These are phyloP conservation scores for Peronosclerospora sorghi DNA, from an alignment of 352 stramenopile species.

Conservation along the genomic window DNA sequence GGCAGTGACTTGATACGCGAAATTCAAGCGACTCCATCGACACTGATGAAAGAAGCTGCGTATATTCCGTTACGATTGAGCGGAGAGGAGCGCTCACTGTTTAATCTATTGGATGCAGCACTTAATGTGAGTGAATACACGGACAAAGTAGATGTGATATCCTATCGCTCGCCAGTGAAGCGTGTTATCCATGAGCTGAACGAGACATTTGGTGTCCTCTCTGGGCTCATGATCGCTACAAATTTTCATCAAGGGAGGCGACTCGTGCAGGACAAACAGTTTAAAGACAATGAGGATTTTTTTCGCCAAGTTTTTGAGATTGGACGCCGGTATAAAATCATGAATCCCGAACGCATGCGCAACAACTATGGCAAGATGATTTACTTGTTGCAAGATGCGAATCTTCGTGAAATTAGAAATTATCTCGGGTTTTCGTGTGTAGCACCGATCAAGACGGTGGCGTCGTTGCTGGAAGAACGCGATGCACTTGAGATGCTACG, in stretches of 20 bases:
- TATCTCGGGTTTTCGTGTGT: slow-evolving; percentile 74
- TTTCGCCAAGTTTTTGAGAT: slow-evolving; percentile 85
- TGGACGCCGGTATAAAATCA: slow-evolving; percentile 90
- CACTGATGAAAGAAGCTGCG: slow-evolving; percentile 25
- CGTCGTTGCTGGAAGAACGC: slow-evolving; percentile 53
- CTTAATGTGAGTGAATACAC: slow-evolving; percentile 88
- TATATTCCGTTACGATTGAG: slow-evolving; percentile 65
- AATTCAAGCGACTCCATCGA: slow-evolving; percentile 16
- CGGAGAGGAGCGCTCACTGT: slow-evolving; percentile 53
- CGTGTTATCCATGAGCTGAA: slow-evolving; percentile 63
- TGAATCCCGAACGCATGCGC: slow-evolving; percentile 87
- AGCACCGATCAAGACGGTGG: slow-evolving; percentile 60
- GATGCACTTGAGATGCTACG: slow-evolving; percentile 55
- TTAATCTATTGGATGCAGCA: slow-evolving; percentile 68
- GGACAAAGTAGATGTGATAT: slow-evolving; percentile 86
- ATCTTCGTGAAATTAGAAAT: slow-evolving; percentile 55
- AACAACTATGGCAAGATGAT: slow-evolving; percentile 93
- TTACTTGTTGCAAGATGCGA: slow-evolving; percentile 88
- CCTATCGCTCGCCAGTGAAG: slow-evolving; percentile 55
- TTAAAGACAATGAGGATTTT: slow-evolving; percentile 68
- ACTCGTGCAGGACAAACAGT: slow-evolving; percentile 46
- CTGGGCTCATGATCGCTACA: slow-evolving; percentile 43
- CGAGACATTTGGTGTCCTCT: slow-evolving; percentile 53
- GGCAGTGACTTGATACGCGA: slow-evolving; percentile 23
- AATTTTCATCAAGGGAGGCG: slow-evolving; percentile 51